Evolutionary conservation across 371 early-diverging fungal species (phyloP).

Genomic region (Mucor piriformis): DNA sequence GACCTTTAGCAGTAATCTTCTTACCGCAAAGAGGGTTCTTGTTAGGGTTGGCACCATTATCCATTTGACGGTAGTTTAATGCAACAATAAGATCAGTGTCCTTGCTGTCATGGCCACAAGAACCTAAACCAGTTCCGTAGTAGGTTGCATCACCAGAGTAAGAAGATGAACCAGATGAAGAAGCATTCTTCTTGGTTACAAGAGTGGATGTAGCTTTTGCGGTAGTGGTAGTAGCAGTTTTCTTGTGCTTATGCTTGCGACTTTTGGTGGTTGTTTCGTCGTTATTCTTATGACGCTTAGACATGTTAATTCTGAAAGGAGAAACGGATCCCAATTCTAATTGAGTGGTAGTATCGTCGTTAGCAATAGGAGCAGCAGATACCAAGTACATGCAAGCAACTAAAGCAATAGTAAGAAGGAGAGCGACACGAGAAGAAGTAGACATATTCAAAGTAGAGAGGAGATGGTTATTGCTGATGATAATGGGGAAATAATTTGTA

Average conservation of each 20-base stretch:
- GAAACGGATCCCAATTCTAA: slow-evolving; percentile 8
- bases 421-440: slow-evolving; percentile 13
- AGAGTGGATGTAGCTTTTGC: background rate
- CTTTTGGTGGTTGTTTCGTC: background rate
- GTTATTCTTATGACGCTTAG: slow-evolving; percentile 2
- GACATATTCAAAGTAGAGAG: slow-evolving; percentile 3
- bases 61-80: slow-evolving; percentile 30
- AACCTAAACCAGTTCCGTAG: slow-evolving; percentile 35
- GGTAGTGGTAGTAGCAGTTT: slow-evolving; percentile 7
- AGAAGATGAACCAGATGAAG: slow-evolving; percentile 13
- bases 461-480: background rate
- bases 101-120: slow-evolving; percentile 30
- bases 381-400: slow-evolving; percentile 14
- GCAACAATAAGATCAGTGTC: slow-evolving; percentile 31
- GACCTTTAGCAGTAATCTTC: slow-evolving; percentile 45
- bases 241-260: no score
- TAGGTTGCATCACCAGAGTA: slow-evolving; percentile 48
- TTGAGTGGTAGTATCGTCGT: background rate
- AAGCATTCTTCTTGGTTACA: background rate
- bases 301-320: background rate
- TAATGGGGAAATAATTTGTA: background rate
- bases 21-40: slow-evolving; percentile 59
- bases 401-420: slow-evolving; percentile 11
- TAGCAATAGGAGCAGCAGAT: slow-evolving; percentile 21
- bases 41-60: slow-evolving; percentile 28